Evolutionary conservation across 208 protist species (phyloP), one percentile per base, ranked within the genome.

Genomic region (Tritrichomonas musculus): DNA sequence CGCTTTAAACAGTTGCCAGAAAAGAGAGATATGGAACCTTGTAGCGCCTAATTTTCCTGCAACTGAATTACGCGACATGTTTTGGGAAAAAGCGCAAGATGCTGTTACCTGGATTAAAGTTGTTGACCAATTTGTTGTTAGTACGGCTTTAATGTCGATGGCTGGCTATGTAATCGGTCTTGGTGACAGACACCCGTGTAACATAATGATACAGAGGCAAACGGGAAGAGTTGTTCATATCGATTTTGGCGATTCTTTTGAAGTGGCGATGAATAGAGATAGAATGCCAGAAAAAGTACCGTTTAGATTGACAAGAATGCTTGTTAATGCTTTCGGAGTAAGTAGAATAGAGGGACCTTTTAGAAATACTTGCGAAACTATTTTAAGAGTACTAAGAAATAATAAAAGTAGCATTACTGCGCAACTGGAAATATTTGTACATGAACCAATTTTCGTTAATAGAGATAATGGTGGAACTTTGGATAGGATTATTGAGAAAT

Each of bases 211-310:
- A 3, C 22, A 93, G 50, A 92, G 82, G n/a, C 20, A 80, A n/a
- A 92, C 92, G 1, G 65, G 66, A n/a, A 30, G 97, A 30, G 97
- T 75, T 8, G 57, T 94, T 30, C 93, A 95, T 72, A 95, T 95
- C 55, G 94, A 95, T 39, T 94, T 95, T 36, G 94, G 94, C 5
- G 94, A 95, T 80, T 95, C 93, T 25, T 95, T 95, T 66, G 94
- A 95, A 53, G 93, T 94, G 0, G 82, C 94, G 4, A 66, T 82
- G 27, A 80, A 95, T n/a, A 4, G 94, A 92, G 82, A 80, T 14
- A 94, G 77, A 64, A 93, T 92, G 39, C 94, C 94, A 39, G 94
- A 95, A 94, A 93, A 92, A 69, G 93, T 96, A 4, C 95, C 95
- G 3, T 96, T 96, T 57, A 41, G 95, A 22, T 75, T 96, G 14